A percentile compares a stretch with the other conserved stretches of the same genome.
These are phyloP conservation scores for Yamadazyma mexicana DNA, from an alignment of 1,139 yeast genomes.

Conservation along the genomic window DNA sequence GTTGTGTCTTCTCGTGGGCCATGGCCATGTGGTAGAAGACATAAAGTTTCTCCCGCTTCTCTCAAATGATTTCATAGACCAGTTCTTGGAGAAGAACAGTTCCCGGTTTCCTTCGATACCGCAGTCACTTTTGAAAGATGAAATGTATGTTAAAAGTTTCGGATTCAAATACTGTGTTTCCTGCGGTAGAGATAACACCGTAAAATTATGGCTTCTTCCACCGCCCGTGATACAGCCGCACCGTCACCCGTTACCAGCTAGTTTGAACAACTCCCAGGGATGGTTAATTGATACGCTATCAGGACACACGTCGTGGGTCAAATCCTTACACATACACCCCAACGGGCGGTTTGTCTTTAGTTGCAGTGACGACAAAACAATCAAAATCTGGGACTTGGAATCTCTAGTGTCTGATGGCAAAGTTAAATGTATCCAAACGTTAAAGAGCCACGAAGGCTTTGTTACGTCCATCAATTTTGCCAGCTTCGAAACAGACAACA, in stretches of 20 bases:
- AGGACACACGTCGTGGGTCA: slow-evolving; percentile 91
- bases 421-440: slow-evolving; percentile 48
- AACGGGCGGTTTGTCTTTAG: slow-evolving; percentile 70
- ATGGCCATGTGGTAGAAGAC: slow-evolving; percentile 80
- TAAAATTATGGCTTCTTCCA: slow-evolving; percentile 77
- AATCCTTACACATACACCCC: slow-evolving; percentile 70
- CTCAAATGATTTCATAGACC: slow-evolving; percentile 52
- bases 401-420: slow-evolving; percentile 43
- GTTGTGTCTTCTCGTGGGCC: slow-evolving; percentile 68
- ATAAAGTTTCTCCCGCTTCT: slow-evolving; percentile 63
- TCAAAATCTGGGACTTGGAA: slow-evolving; percentile 77
- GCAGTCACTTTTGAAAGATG: slow-evolving; percentile 27
- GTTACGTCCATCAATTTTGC: slow-evolving; percentile 65
- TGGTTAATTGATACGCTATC: slow-evolving; percentile 51
- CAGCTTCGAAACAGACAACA: slow-evolving; percentile 26
- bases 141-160: slow-evolving; percentile 30
- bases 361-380: slow-evolving; percentile 76
- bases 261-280: slow-evolving; percentile 56
- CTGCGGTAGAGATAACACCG: slow-evolving; percentile 77
- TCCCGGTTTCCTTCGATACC: slow-evolving; percentile 37
- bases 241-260: slow-evolving; percentile 57
- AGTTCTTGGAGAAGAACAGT: slow-evolving; percentile 36
- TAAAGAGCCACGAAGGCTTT: slow-evolving; percentile 70
- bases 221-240: slow-evolving; percentile 56
- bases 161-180: slow-evolving; percentile 73